Conservation (phyloP, 2,329 filamentous ascomycete genomes). For the Fusarium ramigenum region DNA sequence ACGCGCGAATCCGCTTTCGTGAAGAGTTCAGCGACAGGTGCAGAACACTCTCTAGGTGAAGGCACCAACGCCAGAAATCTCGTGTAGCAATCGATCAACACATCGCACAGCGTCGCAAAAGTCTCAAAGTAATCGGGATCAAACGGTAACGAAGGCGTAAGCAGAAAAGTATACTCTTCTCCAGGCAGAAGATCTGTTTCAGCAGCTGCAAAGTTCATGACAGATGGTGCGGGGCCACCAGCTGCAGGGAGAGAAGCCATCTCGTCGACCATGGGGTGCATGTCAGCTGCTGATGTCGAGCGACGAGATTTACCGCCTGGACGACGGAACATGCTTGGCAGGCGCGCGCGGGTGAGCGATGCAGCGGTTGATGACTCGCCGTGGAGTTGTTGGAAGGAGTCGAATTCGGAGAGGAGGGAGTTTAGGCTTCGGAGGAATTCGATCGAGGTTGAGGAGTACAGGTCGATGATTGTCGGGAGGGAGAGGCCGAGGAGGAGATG, state of each 20-base stretch:
- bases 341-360: conserved; percentile 78
- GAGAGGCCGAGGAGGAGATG: conserved; percentile 93
- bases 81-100: conserved; percentile 91
- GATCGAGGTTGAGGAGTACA: conserved; percentile 79
- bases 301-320: conserved; percentile 67
- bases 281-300: conserved; percentile 59
- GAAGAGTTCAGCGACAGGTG: conserved; percentile 82
- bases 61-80: conserved; percentile 79
- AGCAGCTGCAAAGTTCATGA: conserved; percentile 67
- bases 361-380: conserved; percentile 77
- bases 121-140: conserved; percentile 98
- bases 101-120: conserved; percentile 94
- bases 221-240: conserved; percentile 50
- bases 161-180: conserved; percentile 86
- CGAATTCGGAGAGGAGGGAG: conserved; percentile 87
- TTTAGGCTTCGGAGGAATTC: conserved; percentile 92
- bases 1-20: conserved; percentile 87
- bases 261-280: conserved; percentile 47
- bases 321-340: conserved; percentile 85
- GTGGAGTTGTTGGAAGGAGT: conserved; percentile 90
- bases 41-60: conserved; percentile 77
- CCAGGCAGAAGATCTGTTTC: conserved; percentile 77
- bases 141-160: conserved; percentile 93
- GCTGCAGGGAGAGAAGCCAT: conserved; percentile 41
- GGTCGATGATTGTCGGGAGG: conserved; percentile 87